Base-by-base conservation (phyloP, 257 asterid genomes). In the Leptodermis oblonga region DNA sequence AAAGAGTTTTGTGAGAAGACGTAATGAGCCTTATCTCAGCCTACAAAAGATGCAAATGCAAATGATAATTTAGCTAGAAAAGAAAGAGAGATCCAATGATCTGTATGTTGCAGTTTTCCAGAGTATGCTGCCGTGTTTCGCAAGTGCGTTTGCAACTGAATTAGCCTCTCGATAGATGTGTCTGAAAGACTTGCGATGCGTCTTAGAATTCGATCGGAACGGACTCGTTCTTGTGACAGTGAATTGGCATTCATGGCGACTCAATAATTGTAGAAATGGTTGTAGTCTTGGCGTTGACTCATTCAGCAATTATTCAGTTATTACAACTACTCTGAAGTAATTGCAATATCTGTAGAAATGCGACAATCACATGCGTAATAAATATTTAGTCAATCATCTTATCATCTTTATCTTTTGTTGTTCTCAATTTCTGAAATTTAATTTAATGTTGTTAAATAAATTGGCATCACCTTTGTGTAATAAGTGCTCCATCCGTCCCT, bases 301-400 rank as follows among this genome's bases (percentile, higher is more conserved):
- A n/a, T 67, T 67, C 5, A 25, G 20, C 18, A 14, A 9, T 26
- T 43, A 22, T 37, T 36, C 17, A n/a, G n/a, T n/a, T n/a, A n/a
- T n/a, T 62, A 36, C 67, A 70, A 31, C 67, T 43, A 59, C 67
- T 58, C 15, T 26, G 48, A 58, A 42, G 43, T 70, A 58, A 55
- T 58, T 70, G 67, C 17, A 43, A 45, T 58, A 42, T 55, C 74
- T 26, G 58, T 15, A 18, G 48, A 59, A 28, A 58, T 2, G 39
- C 74, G 34, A 70, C 34, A 58, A 70, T 43, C 74, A 70, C 74
- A 70, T 58, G 74, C 14, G 6, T 7, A 23, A 54, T 69, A 36
- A 69, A 69, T 69, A 54, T 65, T 4, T 37, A 68, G 17, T 68
- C 33, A 31, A 25, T 28, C 42, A 25, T 17, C 30, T 2, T 34